Percentiles rank a stretch among this genome's conserved stretches.
These are phyloP conservation scores for Curvularia sp. DNA, from an alignment of 2,329 filamentous ascomycete genomes.

Conservation along the genomic window DNA sequence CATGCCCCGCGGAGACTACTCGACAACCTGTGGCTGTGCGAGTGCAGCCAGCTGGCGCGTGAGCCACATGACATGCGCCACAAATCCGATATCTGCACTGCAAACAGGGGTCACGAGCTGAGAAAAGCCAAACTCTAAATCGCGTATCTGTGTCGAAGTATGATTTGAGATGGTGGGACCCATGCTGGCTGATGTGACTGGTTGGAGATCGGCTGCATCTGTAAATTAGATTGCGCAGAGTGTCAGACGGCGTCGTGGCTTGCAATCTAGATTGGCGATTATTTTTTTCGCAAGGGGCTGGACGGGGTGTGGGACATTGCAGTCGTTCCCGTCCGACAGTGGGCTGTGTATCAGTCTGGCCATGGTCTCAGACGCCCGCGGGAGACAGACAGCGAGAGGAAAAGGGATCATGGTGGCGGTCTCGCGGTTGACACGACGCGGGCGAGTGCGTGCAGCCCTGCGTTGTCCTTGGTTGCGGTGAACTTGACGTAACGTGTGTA, in stretches of 20 bases:
- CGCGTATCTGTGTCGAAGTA: background rate
- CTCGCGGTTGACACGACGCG: slow-evolving; percentile 7
- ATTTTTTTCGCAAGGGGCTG: slow-evolving; percentile 7
- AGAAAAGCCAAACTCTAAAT: slow-evolving; percentile 16
- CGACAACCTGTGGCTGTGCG: slow-evolving; percentile 12
- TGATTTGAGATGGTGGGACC: slow-evolving; percentile 6
- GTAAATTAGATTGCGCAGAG: slow-evolving; percentile 10
- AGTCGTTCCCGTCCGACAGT: slow-evolving; percentile 8
- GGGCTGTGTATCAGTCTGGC: slow-evolving; percentile 11
- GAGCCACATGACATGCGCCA: slow-evolving; percentile 12
- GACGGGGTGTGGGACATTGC: slow-evolving; percentile 8
- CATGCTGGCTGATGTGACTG: slow-evolving; percentile 11
- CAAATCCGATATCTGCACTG: slow-evolving; percentile 14
- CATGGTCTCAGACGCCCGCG: background rate
- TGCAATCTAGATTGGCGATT: slow-evolving; percentile 24
- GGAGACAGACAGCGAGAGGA: background rate
- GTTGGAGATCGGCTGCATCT: slow-evolving; percentile 19
- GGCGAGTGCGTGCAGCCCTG: slow-evolving; percentile 10
- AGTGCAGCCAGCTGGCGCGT: background rate
- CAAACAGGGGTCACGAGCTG: slow-evolving; percentile 29
- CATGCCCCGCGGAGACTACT: slow-evolving; percentile 5
- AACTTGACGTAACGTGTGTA: slow-evolving; percentile 24
- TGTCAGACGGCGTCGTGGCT: slow-evolving; percentile 20
- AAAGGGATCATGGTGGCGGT: slow-evolving; percentile 1
- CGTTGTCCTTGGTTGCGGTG: background rate